phyloP scores from a whole-genome alignment of 2,329 filamentous ascomycete genomes.

The Neonectria punicea region DNA sequence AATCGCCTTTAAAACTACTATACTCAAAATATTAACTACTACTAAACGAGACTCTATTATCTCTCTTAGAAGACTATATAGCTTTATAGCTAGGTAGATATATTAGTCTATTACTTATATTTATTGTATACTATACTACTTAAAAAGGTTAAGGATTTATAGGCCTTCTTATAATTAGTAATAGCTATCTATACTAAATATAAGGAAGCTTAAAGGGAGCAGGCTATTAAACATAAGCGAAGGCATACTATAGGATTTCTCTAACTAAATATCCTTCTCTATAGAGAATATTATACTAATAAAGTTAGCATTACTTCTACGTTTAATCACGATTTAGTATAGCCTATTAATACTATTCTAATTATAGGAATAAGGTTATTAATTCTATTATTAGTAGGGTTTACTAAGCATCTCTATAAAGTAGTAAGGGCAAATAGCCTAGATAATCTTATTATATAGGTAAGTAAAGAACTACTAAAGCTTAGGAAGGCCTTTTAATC shows the following conservation, averaged over 20 bases:
- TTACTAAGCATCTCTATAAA: background rate
- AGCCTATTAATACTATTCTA: constrained; percentile 5
- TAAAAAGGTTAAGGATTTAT: background rate
- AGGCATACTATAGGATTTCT: background rate
- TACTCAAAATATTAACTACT: background rate
- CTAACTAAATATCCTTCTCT: constrained; percentile 1
- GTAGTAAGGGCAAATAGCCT: background rate
- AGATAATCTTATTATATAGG: background rate
- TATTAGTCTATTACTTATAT: background rate
- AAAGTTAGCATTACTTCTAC: background rate
- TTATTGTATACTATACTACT: background rate
- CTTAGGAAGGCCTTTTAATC: too few species aligned
- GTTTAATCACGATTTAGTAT: background rate
- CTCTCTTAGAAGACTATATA: background rate
- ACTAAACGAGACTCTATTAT: background rate
- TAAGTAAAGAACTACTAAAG: background rate
- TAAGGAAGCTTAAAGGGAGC: background rate
- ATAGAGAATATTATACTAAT: constrained; percentile 4
- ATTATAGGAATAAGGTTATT: constrained; percentile 6
- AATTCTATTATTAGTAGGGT: background rate
- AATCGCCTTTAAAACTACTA: background rate
- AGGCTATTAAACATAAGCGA: background rate
- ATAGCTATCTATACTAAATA: background rate
- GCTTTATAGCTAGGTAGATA: background rate
- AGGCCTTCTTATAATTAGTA: background rate